Percentiles rank a stretch among this genome's conserved stretches.
Evolutionary conservation across 2,329 filamentous ascomycete genomes (phyloP).

Genomic region (Aspergillus oerlinghausenensis): DNA sequence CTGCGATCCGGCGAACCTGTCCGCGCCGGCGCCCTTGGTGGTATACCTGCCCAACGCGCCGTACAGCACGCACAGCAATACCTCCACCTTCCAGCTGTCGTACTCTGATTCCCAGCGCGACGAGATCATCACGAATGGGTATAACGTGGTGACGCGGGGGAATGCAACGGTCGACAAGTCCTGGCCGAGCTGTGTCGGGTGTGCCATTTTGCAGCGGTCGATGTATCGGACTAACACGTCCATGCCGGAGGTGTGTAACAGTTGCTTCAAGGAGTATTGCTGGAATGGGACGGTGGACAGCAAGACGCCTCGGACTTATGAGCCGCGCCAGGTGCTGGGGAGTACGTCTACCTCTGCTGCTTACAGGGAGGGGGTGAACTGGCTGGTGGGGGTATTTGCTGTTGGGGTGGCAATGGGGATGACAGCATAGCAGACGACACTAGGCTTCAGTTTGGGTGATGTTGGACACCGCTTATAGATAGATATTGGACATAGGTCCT

Average conservation of each 20-base stretch:
- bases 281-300: conserved; percentile 73
- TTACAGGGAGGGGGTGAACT: neutral
- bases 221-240: conserved; percentile 64
- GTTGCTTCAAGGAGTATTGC: conserved; percentile 81
- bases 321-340: conserved; percentile 28
- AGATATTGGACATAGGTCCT: too few species aligned
- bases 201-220: conserved; percentile 75
- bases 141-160: conserved; percentile 73
- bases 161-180: conserved; percentile 69
- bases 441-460: too few species aligned
- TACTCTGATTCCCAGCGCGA: conserved; percentile 67
- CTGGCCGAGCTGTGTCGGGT: conserved; percentile 83
- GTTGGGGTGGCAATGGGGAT: neutral
- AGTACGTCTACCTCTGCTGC: neutral
- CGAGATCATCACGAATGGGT: conserved; percentile 80
- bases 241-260: conserved; percentile 66
- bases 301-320: conserved; percentile 36
- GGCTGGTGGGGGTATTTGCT: neutral
- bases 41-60: conserved; percentile 87
- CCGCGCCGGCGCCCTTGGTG: conserved; percentile 46
- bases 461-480: too few species aligned
- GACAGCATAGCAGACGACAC: neutral
- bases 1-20: conserved; percentile 55
- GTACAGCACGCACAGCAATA: conserved; percentile 71
- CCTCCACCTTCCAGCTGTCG: conserved; percentile 66